Conservation (phyloP, 208 protist species). For the Leptomonas pyrrhocoris region DNA sequence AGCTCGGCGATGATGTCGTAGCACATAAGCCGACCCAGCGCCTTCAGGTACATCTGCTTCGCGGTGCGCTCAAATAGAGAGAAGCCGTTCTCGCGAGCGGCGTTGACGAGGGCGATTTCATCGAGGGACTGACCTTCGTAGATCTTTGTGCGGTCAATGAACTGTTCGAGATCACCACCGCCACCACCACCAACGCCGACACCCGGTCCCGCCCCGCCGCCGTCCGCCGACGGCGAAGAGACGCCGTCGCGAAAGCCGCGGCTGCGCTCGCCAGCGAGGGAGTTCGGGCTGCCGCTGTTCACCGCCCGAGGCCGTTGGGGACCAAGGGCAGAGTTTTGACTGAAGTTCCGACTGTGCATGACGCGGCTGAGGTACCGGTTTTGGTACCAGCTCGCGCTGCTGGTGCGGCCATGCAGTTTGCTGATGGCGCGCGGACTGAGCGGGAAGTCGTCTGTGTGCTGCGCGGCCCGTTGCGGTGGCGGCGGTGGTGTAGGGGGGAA, state of each 20-base stretch:
- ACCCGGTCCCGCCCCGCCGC: neutral
- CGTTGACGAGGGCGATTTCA: constrained; percentile 90
- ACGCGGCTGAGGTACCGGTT: constrained; percentile 44
- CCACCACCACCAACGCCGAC: neutral
- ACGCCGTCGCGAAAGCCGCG: constrained; percentile 10
- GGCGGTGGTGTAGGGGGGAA: neutral
- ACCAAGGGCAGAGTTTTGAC: constrained; percentile 1
- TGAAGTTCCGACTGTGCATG: constrained; percentile 38
- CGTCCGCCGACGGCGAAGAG: neutral
- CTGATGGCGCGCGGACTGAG: neutral
- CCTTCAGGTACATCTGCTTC: constrained; percentile 70
- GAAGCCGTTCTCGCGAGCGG: constrained; percentile 85
- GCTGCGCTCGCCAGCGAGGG: neutral
- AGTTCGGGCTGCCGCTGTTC: neutral
- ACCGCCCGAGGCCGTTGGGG: neutral
- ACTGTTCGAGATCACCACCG: constrained; percentile 24
- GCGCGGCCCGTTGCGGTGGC: neutral
- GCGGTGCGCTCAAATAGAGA: constrained; percentile 62
- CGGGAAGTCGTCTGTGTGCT: neutral
- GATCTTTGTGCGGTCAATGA: constrained; percentile 65
- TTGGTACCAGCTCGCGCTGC: constrained; percentile 65
- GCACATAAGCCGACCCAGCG: constrained; percentile 54
- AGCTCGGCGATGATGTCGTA: constrained; percentile 88
- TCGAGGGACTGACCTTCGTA: constrained; percentile 93
- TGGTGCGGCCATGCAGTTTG: constrained; percentile 57